Evolutionary conservation across 768 basidiomycete species (phyloP).

Genomic region (Arthromyces matolae): DNA sequence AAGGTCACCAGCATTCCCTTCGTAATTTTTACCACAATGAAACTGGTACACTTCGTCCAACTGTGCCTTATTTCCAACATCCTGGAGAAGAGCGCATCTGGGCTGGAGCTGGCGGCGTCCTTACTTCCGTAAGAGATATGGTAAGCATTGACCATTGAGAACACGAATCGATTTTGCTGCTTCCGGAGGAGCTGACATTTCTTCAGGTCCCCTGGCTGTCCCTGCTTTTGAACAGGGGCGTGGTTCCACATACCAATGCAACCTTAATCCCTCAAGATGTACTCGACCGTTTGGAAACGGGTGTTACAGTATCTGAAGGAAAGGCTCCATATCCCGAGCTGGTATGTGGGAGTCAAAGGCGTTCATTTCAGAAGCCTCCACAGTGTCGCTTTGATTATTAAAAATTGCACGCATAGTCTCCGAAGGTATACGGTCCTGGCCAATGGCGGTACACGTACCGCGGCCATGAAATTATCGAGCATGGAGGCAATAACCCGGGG

Average conservation of each 20-base stretch:
- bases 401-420: slow-evolving; percentile 28
- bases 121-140: slow-evolving; percentile 38
- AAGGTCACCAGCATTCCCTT: slow-evolving; percentile 34
- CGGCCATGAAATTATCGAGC: slow-evolving; percentile 40
- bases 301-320: slow-evolving; percentile 30
- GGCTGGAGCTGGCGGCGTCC: slow-evolving; percentile 40
- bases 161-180: too few relatives aligned
- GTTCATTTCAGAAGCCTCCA: too few relatives aligned
- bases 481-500: slow-evolving; percentile 40
- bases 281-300: slow-evolving; percentile 33
- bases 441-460: slow-evolving; percentile 38
- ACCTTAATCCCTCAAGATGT: slow-evolving; percentile 34
- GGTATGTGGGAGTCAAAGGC: too few relatives aligned
- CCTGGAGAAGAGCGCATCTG: slow-evolving; percentile 37
- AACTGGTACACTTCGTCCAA: slow-evolving; percentile 32
- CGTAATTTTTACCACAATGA: slow-evolving; percentile 25
- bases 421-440: slow-evolving; percentile 37
- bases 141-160: slow-evolving; percentile 22
- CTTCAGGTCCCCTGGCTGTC: slow-evolving; percentile 31
- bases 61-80: slow-evolving; percentile 36
- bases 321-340: slow-evolving; percentile 35
- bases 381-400: too few relatives aligned
- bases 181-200: too few relatives aligned
- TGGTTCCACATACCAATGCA: slow-evolving; percentile 34
- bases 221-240: slow-evolving; percentile 37